These are phyloP conservation scores for Psophocarpus tetragonolobus DNA, from an alignment of 306 rosid species.

Conservation along the genomic window DNA sequence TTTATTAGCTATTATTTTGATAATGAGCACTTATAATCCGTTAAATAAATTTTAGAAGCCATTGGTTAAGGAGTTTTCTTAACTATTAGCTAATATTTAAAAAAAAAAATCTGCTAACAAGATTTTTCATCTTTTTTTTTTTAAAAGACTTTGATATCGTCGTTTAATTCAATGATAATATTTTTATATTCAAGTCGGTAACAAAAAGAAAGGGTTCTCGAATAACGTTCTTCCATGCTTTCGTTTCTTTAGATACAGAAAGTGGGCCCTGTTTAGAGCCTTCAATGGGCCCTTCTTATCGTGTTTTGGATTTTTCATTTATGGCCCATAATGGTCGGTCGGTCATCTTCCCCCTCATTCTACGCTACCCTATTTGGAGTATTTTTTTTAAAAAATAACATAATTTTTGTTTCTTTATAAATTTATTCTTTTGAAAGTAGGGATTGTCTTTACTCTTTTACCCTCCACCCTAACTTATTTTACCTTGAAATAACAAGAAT, in stretches of 20 bases:
- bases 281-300: constrained; percentile 6
- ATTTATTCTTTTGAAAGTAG: neutral
- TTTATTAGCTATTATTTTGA: neutral
- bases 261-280: neutral
- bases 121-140: neutral
- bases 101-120: too few relatives aligned
- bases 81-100: too few relatives aligned
- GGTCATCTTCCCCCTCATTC: neutral
- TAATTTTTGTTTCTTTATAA: neutral
- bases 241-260: neutral
- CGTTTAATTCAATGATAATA: neutral
- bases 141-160: neutral
- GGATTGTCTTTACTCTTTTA: neutral
- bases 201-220: neutral
- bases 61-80: too few relatives aligned
- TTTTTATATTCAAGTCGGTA: neutral
- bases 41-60: too few relatives aligned
- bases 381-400: neutral
- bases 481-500: neutral
- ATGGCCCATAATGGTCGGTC: constrained; percentile 25
- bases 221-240: neutral
- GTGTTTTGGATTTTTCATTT: neutral
- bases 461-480: neutral
- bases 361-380: neutral
- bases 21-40: neutral